These are phyloP conservation scores for Diaporthe sp. DNA, from an alignment of 2,329 filamentous ascomycete species.

Conservation along the genomic window DNA sequence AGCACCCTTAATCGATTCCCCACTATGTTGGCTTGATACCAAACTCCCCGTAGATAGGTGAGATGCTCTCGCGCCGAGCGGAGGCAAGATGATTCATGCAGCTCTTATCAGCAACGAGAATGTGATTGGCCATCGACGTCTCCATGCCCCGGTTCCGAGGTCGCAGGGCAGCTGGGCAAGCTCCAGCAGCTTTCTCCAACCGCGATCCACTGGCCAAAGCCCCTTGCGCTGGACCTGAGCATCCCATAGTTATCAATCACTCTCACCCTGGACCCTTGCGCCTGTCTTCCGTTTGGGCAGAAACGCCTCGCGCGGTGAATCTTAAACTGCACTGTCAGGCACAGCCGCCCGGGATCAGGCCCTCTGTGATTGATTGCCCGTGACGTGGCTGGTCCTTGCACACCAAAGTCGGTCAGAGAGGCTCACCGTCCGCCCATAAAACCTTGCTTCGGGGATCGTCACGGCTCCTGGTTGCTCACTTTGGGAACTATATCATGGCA, in stretches of 20 bases:
- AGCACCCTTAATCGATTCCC: background rate
- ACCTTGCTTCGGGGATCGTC: background rate
- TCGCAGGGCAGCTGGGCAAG: conserved; percentile 2
- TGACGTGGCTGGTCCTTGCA: conserved; percentile 23
- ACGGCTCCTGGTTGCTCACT: background rate
- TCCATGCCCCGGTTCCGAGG: conserved; percentile 5
- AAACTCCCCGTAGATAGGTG: background rate
- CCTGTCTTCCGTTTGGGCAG: background rate
- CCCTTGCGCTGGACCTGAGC: background rate
- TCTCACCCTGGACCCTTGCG: conserved; percentile 3
- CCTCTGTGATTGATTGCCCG: background rate
- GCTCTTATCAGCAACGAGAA: conserved; percentile 10
- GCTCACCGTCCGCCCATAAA: conserved; percentile 8
- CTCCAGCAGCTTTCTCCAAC: conserved; percentile 2
- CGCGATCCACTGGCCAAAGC: background rate
- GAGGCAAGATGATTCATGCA: background rate
- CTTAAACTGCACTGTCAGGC: background rate
- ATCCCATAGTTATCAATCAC: background rate
- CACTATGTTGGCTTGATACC: background rate
- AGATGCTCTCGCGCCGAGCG: background rate
- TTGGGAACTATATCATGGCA: conserved; percentile 17
- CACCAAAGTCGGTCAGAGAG: background rate
- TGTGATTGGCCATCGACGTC: conserved; percentile 5
- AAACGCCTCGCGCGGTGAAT: background rate
- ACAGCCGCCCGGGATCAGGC: background rate